phyloP scores from a whole-genome alignment of 2,329 filamentous ascomycete genomes.

The Neofusicoccum kwambonambiense region DNA sequence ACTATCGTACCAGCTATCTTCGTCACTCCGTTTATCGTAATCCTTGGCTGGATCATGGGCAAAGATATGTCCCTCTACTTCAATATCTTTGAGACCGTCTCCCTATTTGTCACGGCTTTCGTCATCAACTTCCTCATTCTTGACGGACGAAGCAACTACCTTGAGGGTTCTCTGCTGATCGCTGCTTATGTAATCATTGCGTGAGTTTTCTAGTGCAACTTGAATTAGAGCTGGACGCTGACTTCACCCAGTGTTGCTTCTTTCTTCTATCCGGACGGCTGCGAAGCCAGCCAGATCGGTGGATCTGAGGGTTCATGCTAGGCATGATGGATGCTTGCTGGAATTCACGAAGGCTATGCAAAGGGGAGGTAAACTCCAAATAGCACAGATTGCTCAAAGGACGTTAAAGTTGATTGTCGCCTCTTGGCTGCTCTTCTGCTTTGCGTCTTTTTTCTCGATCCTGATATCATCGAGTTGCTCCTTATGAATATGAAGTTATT shows the following conservation, averaged over 20 bases:
- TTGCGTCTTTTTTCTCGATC: not conserved
- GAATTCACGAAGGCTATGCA: not conserved
- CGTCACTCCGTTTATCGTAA: slow-evolving; percentile 72
- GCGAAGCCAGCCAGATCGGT: slow-evolving; percentile 45
- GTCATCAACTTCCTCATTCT: slow-evolving; percentile 83
- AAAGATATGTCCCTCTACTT: slow-evolving; percentile 67
- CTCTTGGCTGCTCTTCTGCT: not conserved
- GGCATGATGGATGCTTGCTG: not conserved
- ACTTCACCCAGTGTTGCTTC: slow-evolving; percentile 35
- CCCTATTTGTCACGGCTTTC: slow-evolving; percentile 78
- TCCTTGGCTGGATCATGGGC: slow-evolving; percentile 76
- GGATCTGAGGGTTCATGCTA: slow-evolving; percentile 33
- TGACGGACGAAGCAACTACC: slow-evolving; percentile 79
- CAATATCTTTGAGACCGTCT: slow-evolving; percentile 63
- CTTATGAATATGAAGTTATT: not conserved
- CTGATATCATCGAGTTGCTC: not conserved
- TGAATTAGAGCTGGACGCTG: not conserved
- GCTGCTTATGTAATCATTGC: slow-evolving; percentile 80
- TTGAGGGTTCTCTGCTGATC: slow-evolving; percentile 74
- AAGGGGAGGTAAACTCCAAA: not conserved
- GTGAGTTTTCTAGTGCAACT: slow-evolving; percentile 27
- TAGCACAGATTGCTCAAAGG: not conserved
- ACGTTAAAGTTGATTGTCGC: not conserved
- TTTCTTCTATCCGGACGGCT: slow-evolving; percentile 50
- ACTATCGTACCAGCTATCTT: slow-evolving; percentile 60